phyloP scores from a whole-genome alignment of 805 yeast species.

The Yarrowia sp. region DNA sequence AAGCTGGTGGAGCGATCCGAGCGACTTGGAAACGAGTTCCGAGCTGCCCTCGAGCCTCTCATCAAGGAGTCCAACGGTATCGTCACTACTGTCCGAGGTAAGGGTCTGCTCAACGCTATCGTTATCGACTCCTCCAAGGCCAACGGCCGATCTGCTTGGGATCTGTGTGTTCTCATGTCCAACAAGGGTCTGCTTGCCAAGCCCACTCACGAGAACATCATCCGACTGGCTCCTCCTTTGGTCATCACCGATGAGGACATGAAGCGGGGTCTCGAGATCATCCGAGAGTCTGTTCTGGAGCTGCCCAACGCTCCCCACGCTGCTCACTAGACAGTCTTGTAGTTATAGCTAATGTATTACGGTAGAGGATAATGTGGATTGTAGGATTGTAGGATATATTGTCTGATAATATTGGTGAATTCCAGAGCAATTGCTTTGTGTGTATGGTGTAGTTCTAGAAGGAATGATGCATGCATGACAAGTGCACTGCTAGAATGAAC shows the following conservation, averaged over 20 bases:
- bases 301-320: conserved; percentile 38
- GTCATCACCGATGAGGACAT: conserved; percentile 87
- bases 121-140: conserved; percentile 84
- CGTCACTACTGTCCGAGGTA: conserved; percentile 67
- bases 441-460: too few species aligned
- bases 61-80: conserved; percentile 45
- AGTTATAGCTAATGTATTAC: not conserved
- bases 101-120: conserved; percentile 84
- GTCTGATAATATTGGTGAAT: too few species aligned
- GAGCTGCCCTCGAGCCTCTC: conserved; percentile 44
- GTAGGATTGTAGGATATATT: too few species aligned
- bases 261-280: conserved; percentile 73
- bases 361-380: too few species aligned
- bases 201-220: conserved; percentile 94
- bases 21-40: conserved; percentile 67
- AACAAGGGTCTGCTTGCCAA: conserved; percentile 87
- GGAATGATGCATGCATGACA: too few species aligned
- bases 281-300: conserved; percentile 56
- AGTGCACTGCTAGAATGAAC: too few species aligned
- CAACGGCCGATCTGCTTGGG: conserved; percentile 94
- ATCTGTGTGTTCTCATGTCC: conserved; percentile 84
- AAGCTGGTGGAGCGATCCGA: conserved; percentile 74
- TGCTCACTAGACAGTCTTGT: conserved; percentile 3
- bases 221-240: conserved; percentile 94
- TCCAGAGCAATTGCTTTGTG: too few species aligned